These are phyloP conservation scores for Trichoderma asperellum DNA, from an alignment of 2,329 filamentous ascomycete species.

Conservation along the genomic window DNA sequence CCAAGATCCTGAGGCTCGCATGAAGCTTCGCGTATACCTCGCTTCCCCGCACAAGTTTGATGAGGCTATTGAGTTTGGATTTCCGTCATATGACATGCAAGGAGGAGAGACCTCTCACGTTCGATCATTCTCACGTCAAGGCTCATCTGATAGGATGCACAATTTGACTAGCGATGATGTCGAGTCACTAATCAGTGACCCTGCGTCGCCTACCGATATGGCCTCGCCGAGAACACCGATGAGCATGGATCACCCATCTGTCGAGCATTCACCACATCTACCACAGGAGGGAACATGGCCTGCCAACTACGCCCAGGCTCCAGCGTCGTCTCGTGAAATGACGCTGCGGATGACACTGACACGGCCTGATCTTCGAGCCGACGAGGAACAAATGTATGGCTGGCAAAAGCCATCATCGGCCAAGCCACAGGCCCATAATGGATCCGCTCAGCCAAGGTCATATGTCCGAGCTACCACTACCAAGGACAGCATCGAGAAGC, in stretches of 20 bases:
- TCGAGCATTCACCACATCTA: conserved; percentile 36
- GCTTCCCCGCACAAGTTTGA: conserved; percentile 94
- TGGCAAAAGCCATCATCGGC: conserved; percentile 56
- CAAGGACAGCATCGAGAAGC: conserved; percentile 59
- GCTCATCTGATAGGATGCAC: conserved; percentile 49
- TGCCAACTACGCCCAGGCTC: conserved; percentile 54
- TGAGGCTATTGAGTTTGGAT: conserved; percentile 91
- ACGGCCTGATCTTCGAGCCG: conserved; percentile 78
- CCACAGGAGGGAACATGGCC: conserved; percentile 36
- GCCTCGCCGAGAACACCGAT: conserved; percentile 64
- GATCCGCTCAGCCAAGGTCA: conserved; percentile 38
- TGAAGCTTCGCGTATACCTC: conserved; percentile 83
- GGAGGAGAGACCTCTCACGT: conserved; percentile 39
- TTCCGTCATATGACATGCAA: conserved; percentile 65
- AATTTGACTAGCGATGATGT: conserved; percentile 64
- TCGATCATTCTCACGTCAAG: conserved; percentile 35
- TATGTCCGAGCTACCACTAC: conserved; percentile 43
- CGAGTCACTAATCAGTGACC: conserved; percentile 59
- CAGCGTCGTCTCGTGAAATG: conserved; percentile 76
- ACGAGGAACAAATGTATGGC: conserved; percentile 72
- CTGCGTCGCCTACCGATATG: conserved; percentile 58
- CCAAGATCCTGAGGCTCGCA: conserved; percentile 83
- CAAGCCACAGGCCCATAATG: conserved; percentile 49
- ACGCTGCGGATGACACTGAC: conserved; percentile 96
- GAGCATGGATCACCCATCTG: conserved; percentile 47